Percentiles rank a stretch among this genome's conserved stretches.
phyloP scores from a whole-genome alignment of 106 monocot species.

The Phalaenopsis aphrodite region DNA sequence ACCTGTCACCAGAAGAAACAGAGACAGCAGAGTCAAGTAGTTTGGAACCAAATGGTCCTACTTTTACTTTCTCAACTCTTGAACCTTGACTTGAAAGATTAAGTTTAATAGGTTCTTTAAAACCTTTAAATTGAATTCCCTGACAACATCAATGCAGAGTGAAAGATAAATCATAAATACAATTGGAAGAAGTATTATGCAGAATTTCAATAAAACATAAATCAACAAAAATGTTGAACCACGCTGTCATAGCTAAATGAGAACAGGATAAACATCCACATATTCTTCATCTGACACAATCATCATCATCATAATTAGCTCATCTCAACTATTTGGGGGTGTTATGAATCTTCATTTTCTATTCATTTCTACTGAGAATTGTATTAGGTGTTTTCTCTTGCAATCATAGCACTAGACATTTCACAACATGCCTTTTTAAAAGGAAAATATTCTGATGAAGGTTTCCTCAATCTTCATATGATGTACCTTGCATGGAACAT shows the following conservation, averaged over 20 bases:
- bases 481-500: no score
- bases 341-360: no score
- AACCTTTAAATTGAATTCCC: constrained; percentile 70
- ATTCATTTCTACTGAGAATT: no score
- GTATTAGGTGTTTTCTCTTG: no score
- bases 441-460: no score
- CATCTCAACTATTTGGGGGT: no score
- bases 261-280: neutral
- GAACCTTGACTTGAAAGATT: constrained; percentile 56
- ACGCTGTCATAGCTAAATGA: neutral
- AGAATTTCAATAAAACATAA: neutral
- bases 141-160: constrained; percentile 37
- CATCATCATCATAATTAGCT: no score
- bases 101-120: constrained; percentile 49
- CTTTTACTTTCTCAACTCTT: constrained; percentile 71
- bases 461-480: no score
- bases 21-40: constrained; percentile 94
- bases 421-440: no score
- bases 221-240: neutral
- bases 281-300: neutral
- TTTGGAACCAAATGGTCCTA: constrained; percentile 85
- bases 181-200: neutral
- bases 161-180: constrained; percentile 5
- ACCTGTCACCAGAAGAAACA: constrained; percentile 63
- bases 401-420: no score